Evolutionary conservation across 2,329 filamentous ascomycete genomes (phyloP).

Genomic region (Parastagonospora avenae): DNA sequence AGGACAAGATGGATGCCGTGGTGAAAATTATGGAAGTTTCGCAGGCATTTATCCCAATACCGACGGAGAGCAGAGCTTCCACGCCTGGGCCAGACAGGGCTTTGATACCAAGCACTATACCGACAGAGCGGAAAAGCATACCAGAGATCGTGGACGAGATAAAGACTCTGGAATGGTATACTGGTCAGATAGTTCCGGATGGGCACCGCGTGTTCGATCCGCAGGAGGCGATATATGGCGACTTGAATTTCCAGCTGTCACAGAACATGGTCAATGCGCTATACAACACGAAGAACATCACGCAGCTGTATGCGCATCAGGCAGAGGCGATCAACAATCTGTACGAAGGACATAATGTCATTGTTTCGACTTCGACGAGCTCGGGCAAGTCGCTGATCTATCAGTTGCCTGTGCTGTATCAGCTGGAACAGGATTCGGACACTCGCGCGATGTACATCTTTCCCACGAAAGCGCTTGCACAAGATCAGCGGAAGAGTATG

Average conservation of each 20-base stretch:
- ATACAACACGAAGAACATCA: conserved; percentile 89
- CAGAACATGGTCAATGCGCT: conserved; percentile 94
- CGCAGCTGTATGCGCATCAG: conserved; percentile 87
- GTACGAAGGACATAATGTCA: conserved; percentile 80
- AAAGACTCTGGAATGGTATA: conserved; percentile 84
- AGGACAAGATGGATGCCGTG: conserved; percentile 69
- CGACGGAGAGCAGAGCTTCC: conserved; percentile 52
- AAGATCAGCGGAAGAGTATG: conserved; percentile 89
- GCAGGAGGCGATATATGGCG: conserved; percentile 79
- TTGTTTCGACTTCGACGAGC: conserved; percentile 92
- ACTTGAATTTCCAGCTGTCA: conserved; percentile 83
- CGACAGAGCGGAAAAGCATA: conserved; percentile 77
- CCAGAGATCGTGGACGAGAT: conserved; percentile 85
- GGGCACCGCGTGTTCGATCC: conserved; percentile 90
- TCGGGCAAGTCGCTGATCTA: conserved; percentile 99
- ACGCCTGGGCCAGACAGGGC: conserved; percentile 50
- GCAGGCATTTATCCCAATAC: conserved; percentile 66
- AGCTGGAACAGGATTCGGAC: conserved; percentile 75
- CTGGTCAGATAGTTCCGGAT: conserved; percentile 88
- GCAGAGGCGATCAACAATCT: conserved; percentile 91
- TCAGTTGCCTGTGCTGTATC: conserved; percentile 87
- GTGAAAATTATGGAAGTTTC: conserved; percentile 65
- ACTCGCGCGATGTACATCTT: conserved; percentile 97
- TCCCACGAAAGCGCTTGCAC: conserved; percentile 92
- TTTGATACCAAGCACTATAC: conserved; percentile 72